Percentiles rank a stretch among this genome's conserved stretches.
phyloP scores from a whole-genome alignment of 352 stramenopile genomes.

The Phytophthora syringae region DNA sequence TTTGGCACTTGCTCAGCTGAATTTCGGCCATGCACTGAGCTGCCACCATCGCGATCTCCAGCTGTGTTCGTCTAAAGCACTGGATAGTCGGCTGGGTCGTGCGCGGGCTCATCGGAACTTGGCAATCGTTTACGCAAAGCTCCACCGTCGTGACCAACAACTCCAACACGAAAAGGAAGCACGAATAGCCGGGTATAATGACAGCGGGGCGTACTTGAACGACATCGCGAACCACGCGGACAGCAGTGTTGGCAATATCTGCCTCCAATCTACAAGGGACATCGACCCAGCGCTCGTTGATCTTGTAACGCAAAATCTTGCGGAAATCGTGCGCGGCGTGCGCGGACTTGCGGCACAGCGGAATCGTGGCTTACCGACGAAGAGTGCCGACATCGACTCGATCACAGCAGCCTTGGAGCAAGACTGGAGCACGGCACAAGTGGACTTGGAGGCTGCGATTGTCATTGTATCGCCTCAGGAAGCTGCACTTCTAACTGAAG shows the following conservation, averaged over 20 bases:
- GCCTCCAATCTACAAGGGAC: constrained; percentile 50
- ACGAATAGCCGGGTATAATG: constrained; percentile 15
- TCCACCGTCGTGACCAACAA: constrained; percentile 51
- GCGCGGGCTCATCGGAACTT: constrained; percentile 75
- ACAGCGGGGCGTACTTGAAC: constrained; percentile 46
- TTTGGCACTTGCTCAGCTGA: constrained; percentile 53
- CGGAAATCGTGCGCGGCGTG: constrained; percentile 44
- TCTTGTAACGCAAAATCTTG: constrained; percentile 45
- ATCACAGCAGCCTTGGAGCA: constrained; percentile 22
- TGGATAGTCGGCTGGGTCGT: constrained; percentile 61
- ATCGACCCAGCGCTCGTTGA: constrained; percentile 47
- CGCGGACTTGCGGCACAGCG: constrained; percentile 12
- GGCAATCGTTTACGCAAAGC: constrained; percentile 64
- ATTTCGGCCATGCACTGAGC: constrained; percentile 64
- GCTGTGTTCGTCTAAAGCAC: constrained; percentile 32
- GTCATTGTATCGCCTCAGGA: constrained; percentile 10
- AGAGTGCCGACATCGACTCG: constrained; percentile 13
- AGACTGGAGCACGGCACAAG: constrained; percentile 30
- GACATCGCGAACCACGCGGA: constrained; percentile 56
- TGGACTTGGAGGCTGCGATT: constrained; percentile 30
- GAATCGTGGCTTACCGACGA: background rate
- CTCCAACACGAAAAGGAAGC: constrained; percentile 49
- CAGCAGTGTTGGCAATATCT: constrained; percentile 70
- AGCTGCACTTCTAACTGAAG: background rate
- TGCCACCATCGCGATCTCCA: constrained; percentile 71